Conservation (phyloP, 2,329 filamentous ascomycete species). For the Phaeosphaeria sp. region DNA sequence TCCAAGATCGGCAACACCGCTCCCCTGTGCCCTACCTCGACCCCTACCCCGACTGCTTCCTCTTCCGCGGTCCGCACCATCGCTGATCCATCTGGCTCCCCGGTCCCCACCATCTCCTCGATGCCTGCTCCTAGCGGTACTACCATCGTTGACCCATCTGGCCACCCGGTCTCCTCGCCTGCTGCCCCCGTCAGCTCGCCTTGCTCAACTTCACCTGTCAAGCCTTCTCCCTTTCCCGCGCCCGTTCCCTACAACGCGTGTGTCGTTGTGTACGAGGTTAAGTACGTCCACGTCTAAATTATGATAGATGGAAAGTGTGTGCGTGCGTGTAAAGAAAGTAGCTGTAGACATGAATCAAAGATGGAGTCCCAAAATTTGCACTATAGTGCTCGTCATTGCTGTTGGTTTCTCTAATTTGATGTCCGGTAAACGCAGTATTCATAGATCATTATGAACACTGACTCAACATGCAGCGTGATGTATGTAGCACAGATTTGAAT, state of each 20-base stretch:
- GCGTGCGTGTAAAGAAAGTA: background rate
- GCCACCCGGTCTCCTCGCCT: conserved; percentile 5
- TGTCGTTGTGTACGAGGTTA: conserved; percentile 1
- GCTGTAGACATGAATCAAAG: background rate
- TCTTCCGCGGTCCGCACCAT: background rate
- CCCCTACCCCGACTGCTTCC: conserved; percentile 9
- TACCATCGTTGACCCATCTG: background rate
- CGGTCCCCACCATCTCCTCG: background rate
- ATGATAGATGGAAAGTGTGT: background rate
- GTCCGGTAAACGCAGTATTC: background rate
- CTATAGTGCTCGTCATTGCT: background rate
- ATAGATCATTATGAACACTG: no score
- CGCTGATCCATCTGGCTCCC: no score
- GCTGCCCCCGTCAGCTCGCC: conserved; percentile 6
- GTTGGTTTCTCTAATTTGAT: background rate
- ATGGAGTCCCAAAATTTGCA: background rate
- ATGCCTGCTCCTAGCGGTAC: background rate
- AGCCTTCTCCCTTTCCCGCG: conserved; percentile 1
- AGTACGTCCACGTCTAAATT: background rate
- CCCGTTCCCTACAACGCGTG: background rate
- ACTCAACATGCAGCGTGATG: no score
- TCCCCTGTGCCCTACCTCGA: conserved; percentile 15
- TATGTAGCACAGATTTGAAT: no score
- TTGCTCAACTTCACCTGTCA: background rate
- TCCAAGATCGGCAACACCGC: conserved; percentile 21